phyloP scores from a whole-genome alignment of 192 early-diverging fungal genomes.

The Coemansia sp. region DNA sequence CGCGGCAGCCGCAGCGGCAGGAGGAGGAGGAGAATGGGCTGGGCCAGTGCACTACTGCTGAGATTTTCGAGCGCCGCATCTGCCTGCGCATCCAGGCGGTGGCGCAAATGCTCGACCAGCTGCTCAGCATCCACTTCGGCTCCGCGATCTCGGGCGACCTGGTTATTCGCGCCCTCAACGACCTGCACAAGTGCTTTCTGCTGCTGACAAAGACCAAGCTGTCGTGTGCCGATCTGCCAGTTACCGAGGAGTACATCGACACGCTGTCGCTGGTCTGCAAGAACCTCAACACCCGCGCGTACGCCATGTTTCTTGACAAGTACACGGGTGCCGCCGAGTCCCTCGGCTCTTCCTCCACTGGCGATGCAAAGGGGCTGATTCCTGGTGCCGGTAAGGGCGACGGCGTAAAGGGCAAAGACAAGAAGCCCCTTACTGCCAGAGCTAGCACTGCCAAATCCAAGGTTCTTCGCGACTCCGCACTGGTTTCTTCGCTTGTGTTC shows the following conservation, averaged over 20 bases:
- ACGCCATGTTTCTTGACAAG: constrained; percentile 20
- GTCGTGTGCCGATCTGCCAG: constrained; percentile 12
- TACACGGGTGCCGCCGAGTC: constrained; percentile 19
- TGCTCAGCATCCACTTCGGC: constrained; percentile 19
- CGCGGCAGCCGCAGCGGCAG: neutral
- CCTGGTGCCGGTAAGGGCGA: constrained; percentile 5
- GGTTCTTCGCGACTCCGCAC: constrained; percentile 68
- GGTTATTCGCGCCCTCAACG: constrained; percentile 27
- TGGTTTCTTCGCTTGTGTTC: constrained; percentile 73
- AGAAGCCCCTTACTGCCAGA: neutral
- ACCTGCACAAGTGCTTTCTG: constrained; percentile 28
- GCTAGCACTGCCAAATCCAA: constrained; percentile 44
- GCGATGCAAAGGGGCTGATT: neutral
- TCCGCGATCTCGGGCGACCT: constrained; percentile 17
- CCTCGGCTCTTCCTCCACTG: neutral
- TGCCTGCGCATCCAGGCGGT: constrained; percentile 26
- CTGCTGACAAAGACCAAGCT: constrained; percentile 34
- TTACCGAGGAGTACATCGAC: constrained; percentile 43
- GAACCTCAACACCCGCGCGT: constrained; percentile 27
- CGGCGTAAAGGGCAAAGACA: constrained; percentile 1
- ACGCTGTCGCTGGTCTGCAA: constrained; percentile 29
- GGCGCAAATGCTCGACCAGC: constrained; percentile 21
- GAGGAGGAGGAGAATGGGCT: too few relatives aligned
- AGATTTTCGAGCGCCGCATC: constrained; percentile 27
- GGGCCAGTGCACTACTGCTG: too few relatives aligned